A percentile compares a stretch with the other conserved stretches of the same genome.
These are phyloP conservation scores for Syzygium malaccense DNA, from an alignment of 441 rosid genomes.

Conservation along the genomic window DNA sequence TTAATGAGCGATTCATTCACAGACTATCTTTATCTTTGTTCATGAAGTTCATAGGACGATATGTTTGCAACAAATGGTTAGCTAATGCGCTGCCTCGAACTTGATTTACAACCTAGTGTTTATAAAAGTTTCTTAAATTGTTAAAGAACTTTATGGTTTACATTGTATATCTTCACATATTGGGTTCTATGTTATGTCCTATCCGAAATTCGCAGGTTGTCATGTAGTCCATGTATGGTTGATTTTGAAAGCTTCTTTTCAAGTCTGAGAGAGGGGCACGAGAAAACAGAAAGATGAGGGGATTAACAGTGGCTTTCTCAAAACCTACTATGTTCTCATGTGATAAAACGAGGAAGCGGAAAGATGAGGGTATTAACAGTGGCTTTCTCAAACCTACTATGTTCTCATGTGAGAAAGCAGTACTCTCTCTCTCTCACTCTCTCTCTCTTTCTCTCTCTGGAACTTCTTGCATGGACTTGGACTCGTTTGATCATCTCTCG, in stretches of 20 bases:
- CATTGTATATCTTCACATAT: not conserved
- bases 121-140: not conserved
- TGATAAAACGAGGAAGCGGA: not conserved
- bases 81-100: not conserved
- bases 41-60: not conserved
- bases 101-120: not conserved
- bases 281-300: not conserved
- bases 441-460: not conserved
- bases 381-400: not conserved
- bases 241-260: not conserved
- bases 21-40: not conserved
- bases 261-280: not conserved
- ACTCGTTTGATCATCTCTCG: too few species aligned
- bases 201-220: not conserved
- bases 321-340: too few species aligned
- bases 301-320: too few species aligned
- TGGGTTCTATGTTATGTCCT: not conserved
- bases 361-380: not conserved
- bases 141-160: not conserved
- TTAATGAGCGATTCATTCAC: not conserved
- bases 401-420: not conserved
- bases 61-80: not conserved
- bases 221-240: not conserved
- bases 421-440: not conserved
- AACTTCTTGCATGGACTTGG: not conserved